Evolutionary conservation across 495 filamentous ascomycete genomes (phyloP), one percentile per base, ranked within the genome.

Genomic region (Endocarpon pusillum): DNA sequence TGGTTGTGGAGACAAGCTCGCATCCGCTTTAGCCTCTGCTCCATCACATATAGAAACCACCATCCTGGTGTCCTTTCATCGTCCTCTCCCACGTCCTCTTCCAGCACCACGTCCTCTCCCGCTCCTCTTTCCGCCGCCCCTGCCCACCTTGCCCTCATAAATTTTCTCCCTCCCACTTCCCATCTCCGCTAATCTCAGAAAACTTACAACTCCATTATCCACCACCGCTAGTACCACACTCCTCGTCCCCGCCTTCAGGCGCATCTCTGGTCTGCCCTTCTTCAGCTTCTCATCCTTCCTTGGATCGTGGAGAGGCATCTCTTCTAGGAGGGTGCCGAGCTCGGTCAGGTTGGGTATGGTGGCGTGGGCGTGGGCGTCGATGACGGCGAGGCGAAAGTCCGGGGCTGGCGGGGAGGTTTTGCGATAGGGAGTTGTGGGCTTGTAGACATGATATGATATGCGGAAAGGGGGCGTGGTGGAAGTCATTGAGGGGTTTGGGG

Each of bases 181-280:
- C 8, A 73, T 74, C 56, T 94, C 85, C 5, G 62, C 73, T 34
- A 93, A 57, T 22, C 79, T 66, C 32, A 94, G 53, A 49, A 81
- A 97, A 47, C 85, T 94, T 20, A 84, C 77, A 19, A 97, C 64
- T 0, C 89, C 89, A 36, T 82, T 66, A 47, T 96, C 89, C 6
- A 93, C 81, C 3, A 96, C 70, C 0, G 86, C 89, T 12, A 97
- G 44, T 32, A 94, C 58, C 4, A 84, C 82, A 50, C 80, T 84
- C 38, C 84, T 66, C 48, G 80, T 77, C 9, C 83, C 89, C 36
- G 94, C 73, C 46, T 79, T 85, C 38, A 94, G 51, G n/a, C 78
- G 64, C 38, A 63, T 59, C 15, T 63, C 59, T 5, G 5, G 12
- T 14, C 12, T 31, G 7, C 12, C 12, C 12, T 5, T 14, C 28